These are phyloP conservation scores for Pichia sp. DNA, from an alignment of 1,139 yeast genomes.

Conservation along the genomic window DNA sequence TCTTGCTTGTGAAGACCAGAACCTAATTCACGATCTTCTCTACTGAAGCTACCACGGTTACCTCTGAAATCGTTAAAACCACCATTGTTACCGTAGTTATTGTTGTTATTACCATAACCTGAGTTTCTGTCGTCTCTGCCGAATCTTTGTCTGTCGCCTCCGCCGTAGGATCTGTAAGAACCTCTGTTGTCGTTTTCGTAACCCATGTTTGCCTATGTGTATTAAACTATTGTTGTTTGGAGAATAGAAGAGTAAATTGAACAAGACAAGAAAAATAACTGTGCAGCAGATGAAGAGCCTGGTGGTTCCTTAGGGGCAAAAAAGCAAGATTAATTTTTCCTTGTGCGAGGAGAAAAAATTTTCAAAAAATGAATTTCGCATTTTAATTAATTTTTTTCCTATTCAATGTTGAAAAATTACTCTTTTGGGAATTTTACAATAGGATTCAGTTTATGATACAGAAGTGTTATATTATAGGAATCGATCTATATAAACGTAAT, in stretches of 20 bases:
- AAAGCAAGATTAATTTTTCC: no score
- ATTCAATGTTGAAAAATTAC: no score
- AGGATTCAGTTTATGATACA: no score
- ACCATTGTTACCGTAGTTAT: background rate
- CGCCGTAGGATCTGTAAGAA: conserved; percentile 33
- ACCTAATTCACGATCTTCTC: conserved; percentile 50
- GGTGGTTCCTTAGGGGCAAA: no score
- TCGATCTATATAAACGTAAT: no score
- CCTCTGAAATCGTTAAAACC: conserved; percentile 10
- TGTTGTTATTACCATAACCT: conserved; percentile 24
- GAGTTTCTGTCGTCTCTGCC: conserved; percentile 37
- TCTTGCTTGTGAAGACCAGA: conserved; percentile 65
- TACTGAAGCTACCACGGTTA: conserved; percentile 35
- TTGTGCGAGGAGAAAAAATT: no score
- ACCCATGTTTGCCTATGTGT: conserved; percentile 31
- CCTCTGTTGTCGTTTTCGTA: conserved; percentile 35
- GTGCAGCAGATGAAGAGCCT: no score
- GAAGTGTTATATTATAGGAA: no score
- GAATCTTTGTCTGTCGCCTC: conserved; percentile 41
- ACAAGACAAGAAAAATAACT: background rate
- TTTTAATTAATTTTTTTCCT: no score
- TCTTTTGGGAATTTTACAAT: no score
- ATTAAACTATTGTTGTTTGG: background rate
- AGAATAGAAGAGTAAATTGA: background rate
- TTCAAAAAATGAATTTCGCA: no score